These are phyloP conservation scores for Aurantiochytrium sp. DNA, from an alignment of 108 stramenopile species.

Conservation along the genomic window DNA sequence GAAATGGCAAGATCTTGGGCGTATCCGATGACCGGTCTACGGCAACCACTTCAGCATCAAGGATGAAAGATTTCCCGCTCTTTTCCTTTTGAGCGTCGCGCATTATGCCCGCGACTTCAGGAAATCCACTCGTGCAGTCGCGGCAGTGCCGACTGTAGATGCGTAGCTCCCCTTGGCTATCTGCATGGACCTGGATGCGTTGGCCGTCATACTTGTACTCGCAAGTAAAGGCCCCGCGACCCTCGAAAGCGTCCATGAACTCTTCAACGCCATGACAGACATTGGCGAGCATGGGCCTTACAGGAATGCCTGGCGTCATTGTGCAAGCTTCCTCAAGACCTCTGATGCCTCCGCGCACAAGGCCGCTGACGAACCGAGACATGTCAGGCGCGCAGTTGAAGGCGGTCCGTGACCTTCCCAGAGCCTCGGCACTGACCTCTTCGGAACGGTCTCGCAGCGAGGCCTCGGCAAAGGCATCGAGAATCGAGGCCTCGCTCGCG, in stretches of 20 bases:
- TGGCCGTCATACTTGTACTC: conserved; percentile 99
- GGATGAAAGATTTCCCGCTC: conserved; percentile 51
- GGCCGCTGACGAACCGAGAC: conserved; percentile 58
- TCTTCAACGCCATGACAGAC: conserved; percentile 87
- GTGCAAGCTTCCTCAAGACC: conserved; percentile 64
- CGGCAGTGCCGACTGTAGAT: conserved; percentile 87
- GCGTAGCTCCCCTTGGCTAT: not conserved
- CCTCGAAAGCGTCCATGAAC: conserved; percentile 81
- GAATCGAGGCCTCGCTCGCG: not conserved
- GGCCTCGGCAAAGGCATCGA: not conserved
- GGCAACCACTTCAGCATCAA: conserved; percentile 97
- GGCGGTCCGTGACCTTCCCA: not conserved
- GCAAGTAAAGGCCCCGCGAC: conserved; percentile 74
- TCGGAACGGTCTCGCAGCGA: not conserved
- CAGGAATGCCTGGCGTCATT: conserved; percentile 86
- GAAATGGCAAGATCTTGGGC: conserved; percentile 68
- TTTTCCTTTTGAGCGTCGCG: conserved; percentile 49
- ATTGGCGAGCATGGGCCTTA: conserved; percentile 97
- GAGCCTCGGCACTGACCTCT: not conserved
- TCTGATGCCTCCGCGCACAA: conserved; percentile 61
- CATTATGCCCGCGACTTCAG: conserved; percentile 82
- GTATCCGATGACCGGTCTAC: conserved; percentile 56
- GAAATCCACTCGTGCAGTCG: conserved; percentile 85
- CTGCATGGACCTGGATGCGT: conserved; percentile 88
- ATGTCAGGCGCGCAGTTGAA: not conserved